These are phyloP conservation scores for Sphenostylis stenocarpa DNA, from an alignment of 306 rosid genomes.

Conservation along the genomic window DNA sequence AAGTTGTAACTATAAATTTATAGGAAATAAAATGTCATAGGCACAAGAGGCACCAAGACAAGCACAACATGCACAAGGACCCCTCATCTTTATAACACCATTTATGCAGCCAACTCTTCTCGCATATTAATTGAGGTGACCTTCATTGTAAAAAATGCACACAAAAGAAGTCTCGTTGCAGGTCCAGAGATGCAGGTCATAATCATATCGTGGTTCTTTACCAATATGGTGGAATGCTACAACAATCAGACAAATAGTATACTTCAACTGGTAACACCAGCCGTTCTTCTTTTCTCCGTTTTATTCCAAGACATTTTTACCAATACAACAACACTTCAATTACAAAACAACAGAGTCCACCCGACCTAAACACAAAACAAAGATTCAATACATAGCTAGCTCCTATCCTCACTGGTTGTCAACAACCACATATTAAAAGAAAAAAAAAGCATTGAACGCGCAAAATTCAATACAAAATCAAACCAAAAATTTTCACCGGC, in stretches of 20 bases:
- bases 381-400: background rate
- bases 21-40: constrained; percentile 5
- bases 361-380: background rate
- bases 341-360: background rate
- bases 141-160: background rate
- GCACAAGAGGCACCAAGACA: no score
- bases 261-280: background rate
- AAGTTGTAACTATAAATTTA: background rate
- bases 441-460: background rate
- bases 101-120: background rate
- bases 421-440: background rate
- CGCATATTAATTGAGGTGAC: background rate
- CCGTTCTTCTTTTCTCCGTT: background rate
- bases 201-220: background rate
- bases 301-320: background rate
- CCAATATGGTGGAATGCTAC: background rate
- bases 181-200: background rate
- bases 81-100: background rate
- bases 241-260: background rate
- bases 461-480: background rate
- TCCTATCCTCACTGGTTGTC: background rate
- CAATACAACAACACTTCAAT: background rate
- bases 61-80: no score
- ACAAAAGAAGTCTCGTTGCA: background rate
- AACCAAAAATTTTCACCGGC: background rate